A percentile compares a stretch with the other conserved stretches of the same genome.
phyloP scores from a whole-genome alignment of 768 basidiomycete species.

The Mycena vitilis region DNA sequence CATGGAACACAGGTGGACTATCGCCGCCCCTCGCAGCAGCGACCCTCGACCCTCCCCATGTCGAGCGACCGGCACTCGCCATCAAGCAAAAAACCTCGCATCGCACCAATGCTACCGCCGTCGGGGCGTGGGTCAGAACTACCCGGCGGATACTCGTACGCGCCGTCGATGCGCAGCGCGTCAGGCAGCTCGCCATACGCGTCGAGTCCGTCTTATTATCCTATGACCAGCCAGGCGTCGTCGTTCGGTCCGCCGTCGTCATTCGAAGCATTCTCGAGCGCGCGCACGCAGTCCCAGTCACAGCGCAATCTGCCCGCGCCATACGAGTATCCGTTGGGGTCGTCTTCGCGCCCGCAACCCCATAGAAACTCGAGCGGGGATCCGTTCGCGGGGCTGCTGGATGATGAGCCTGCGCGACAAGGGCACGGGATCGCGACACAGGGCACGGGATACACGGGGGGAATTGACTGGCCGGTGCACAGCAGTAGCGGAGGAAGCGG shows the following conservation, averaged over 20 bases:
- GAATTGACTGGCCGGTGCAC: conserved; percentile 36
- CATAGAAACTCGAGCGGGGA: conserved; percentile 29
- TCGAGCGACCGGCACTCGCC: conserved; percentile 36
- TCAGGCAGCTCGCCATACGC: conserved; percentile 27
- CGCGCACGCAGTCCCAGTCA: conserved; percentile 19
- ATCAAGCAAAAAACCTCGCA: conserved; percentile 33
- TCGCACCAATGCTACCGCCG: conserved; percentile 33
- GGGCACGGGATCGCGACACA: conserved; percentile 11
- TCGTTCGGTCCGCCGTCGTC: conserved; percentile 26
- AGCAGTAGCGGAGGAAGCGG: conserved; percentile 12
- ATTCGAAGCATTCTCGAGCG: conserved; percentile 22
- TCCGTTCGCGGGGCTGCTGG: conserved; percentile 34
- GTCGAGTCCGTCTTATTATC: conserved; percentile 23
- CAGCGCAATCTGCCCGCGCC: conserved; percentile 14
- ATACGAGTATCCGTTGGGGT: conserved; percentile 25
- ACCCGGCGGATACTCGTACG: conserved; percentile 30
- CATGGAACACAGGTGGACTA: conserved; percentile 25
- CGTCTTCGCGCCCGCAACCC: conserved; percentile 21
- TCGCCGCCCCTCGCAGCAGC: conserved; percentile 13
- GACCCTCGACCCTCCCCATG: conserved; percentile 22
- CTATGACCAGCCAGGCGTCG: conserved; percentile 6
- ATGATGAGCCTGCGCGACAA: conserved; percentile 25
- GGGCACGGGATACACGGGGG: conserved; percentile 14
- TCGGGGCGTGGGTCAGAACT: conserved; percentile 7
- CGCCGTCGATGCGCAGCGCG: conserved; percentile 33